A percentile compares a stretch with the other conserved stretches of the same genome.
These are phyloP conservation scores for Myriosclerotinia duriaeana DNA, from an alignment of 2,329 filamentous ascomycete genomes.

Conservation along the genomic window DNA sequence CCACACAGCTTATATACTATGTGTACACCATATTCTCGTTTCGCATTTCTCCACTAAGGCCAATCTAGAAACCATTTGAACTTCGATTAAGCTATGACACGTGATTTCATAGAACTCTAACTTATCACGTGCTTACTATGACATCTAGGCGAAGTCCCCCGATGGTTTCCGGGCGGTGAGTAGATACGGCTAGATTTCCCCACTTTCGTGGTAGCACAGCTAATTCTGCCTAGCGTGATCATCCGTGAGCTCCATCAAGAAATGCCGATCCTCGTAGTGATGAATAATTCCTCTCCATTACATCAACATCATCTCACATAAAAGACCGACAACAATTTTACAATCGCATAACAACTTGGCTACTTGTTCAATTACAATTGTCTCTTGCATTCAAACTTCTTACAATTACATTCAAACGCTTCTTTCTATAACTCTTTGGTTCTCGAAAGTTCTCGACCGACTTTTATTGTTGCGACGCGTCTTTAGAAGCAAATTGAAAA, in stretches of 20 bases:
- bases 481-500: background rate
- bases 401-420: background rate
- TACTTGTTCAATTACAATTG: background rate
- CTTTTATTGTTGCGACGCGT: background rate
- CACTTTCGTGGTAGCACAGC: background rate
- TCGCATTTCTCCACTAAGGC: no score
- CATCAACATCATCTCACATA: background rate
- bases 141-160: background rate
- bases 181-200: background rate
- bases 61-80: no score
- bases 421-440: background rate
- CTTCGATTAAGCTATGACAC: no score
- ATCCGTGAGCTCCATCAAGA: conserved; percentile 4
- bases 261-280: background rate
- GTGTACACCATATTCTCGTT: no score
- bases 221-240: background rate
- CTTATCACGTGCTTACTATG: background rate
- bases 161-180: background rate
- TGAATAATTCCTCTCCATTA: background rate
- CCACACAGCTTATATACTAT: no score
- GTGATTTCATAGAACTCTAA: background rate
- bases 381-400: background rate
- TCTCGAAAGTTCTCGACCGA: conserved; percentile 7
- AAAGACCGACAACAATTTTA: background rate
- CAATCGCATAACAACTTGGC: background rate